These are phyloP conservation scores for Pseudogymnoascus sp. DNA, from an alignment of 2,329 filamentous ascomycete genomes.

Conservation along the genomic window DNA sequence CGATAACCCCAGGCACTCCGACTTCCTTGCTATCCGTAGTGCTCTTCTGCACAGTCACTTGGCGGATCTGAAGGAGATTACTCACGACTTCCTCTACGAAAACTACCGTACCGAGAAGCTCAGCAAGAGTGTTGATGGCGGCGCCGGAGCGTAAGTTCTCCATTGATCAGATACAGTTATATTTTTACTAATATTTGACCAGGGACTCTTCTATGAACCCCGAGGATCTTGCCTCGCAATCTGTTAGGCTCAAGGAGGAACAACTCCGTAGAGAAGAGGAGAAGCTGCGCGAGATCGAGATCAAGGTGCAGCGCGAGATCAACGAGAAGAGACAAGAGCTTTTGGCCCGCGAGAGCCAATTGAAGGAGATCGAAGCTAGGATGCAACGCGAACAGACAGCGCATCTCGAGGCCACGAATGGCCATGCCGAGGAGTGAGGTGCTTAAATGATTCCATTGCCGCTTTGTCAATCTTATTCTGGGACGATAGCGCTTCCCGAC, in stretches of 20 bases:
- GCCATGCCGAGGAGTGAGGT: slow-evolving; percentile 13
- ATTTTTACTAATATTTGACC: slow-evolving; percentile 18
- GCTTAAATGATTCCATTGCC: slow-evolving; percentile 5
- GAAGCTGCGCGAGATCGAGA: slow-evolving; percentile 98
- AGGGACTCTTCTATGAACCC: slow-evolving; percentile 92
- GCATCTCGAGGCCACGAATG: slow-evolving; percentile 32
- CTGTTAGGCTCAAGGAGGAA: slow-evolving; percentile 98
- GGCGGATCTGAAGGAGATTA: slow-evolving; percentile 98
- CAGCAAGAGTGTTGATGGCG: slow-evolving; percentile 96
- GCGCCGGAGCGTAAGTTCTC: slow-evolving; percentile 70
- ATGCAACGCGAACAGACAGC: slow-evolving; percentile 80
- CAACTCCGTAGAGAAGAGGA: slow-evolving; percentile 98
- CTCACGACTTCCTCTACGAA: slow-evolving; percentile 98
- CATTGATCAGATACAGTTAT: slow-evolving; percentile 26
- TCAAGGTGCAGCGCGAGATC: slow-evolving; percentile 99
- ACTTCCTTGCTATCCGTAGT: slow-evolving; percentile 95
- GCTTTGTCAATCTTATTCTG: slow-evolving; percentile 9
- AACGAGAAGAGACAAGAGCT: slow-evolving; percentile 99
- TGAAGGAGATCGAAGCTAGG: slow-evolving; percentile 96
- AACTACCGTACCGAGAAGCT: slow-evolving; percentile 99
- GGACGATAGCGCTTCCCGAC: slow-evolving; percentile 6
- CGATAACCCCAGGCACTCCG: slow-evolving; percentile 96
- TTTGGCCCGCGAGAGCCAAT: slow-evolving; percentile 91
- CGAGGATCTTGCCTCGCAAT: slow-evolving; percentile 93
- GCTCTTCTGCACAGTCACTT: slow-evolving; percentile 96